phyloP scores from a whole-genome alignment of 192 early-diverging fungal genomes.

The Haplosporangium gracile region DNA sequence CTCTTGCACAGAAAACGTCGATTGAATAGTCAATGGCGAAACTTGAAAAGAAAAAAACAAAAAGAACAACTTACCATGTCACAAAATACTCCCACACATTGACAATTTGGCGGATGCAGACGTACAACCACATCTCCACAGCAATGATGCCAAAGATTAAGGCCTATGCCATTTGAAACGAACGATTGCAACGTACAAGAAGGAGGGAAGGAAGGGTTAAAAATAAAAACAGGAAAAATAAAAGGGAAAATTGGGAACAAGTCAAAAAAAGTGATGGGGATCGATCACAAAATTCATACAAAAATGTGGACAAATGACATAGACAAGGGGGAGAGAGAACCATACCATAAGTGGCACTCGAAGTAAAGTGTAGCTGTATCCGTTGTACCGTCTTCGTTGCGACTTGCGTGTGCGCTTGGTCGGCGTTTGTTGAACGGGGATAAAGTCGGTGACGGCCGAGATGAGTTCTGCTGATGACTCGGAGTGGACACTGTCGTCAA shows the following conservation, averaged over 20 bases:
- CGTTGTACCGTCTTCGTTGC: slow-evolving; percentile 41
- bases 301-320: background rate
- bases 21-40: background rate
- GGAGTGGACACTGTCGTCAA: slow-evolving; percentile 57
- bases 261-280: background rate
- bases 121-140: slow-evolving; percentile 72
- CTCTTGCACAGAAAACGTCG: background rate
- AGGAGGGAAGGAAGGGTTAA: background rate
- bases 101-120: slow-evolving; percentile 71
- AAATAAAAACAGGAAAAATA: background rate
- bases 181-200: background rate
- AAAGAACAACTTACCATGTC: slow-evolving; percentile 62
- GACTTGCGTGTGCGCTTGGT: slow-evolving; percentile 35
- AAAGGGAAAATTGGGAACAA: background rate
- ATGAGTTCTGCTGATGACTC: slow-evolving; percentile 64
- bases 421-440: slow-evolving; percentile 59
- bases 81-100: slow-evolving; percentile 74
- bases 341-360: slow-evolving; percentile 68
- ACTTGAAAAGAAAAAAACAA: background rate
- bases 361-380: slow-evolving; percentile 64
- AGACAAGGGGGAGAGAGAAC: background rate
- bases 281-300: background rate
- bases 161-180: slow-evolving; percentile 40
- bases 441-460: slow-evolving; percentile 64
- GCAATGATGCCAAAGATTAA: slow-evolving; percentile 68